phyloP scores from a whole-genome alignment of 352 stramenopile species.

The Discostella stelligera region DNA sequence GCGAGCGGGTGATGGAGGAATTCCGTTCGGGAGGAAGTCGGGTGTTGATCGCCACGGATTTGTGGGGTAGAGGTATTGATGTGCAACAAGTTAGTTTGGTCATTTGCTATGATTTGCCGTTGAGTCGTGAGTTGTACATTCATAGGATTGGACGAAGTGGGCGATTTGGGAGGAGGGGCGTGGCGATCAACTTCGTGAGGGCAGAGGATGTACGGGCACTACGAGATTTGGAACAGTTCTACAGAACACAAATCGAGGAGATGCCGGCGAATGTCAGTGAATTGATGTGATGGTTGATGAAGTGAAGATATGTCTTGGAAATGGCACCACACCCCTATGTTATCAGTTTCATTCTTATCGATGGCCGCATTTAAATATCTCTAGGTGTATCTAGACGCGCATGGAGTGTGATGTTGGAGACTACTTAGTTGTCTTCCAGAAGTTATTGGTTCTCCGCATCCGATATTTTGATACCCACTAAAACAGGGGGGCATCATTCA shows the following conservation, averaged over 20 bases:
- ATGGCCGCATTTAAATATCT: too few species aligned
- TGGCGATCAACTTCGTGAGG: slow-evolving; percentile 99
- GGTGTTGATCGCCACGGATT: slow-evolving; percentile 99
- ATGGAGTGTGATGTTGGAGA: too few species aligned
- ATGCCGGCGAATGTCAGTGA: slow-evolving; percentile 99
- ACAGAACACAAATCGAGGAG: slow-evolving; percentile 99
- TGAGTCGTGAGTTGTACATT: slow-evolving; percentile 99
- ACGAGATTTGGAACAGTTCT: slow-evolving; percentile 99
- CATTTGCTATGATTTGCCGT: slow-evolving; percentile 99
- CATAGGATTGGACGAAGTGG: slow-evolving; percentile 99
- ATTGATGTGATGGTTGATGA: slow-evolving; percentile 70
- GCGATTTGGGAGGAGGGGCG: slow-evolving; percentile 99
- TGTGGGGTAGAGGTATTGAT: slow-evolving; percentile 98
- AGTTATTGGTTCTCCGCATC: slow-evolving; percentile 38
- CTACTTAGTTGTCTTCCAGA: too few species aligned
- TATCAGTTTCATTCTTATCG: not conserved
- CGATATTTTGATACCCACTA: slow-evolving; percentile 36
- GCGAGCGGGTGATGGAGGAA: slow-evolving; percentile 99
- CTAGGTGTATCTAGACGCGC: too few species aligned
- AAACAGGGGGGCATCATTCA: not conserved
- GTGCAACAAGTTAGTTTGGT: slow-evolving; percentile 94
- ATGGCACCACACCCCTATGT: not conserved
- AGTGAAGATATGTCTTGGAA: too few species aligned
- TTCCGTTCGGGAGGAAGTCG: slow-evolving; percentile 98
- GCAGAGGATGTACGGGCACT: slow-evolving; percentile 97